Evolutionary conservation across 176 grass and related monocot genomes (phyloP).

Genomic region (Luzula sylvatica): DNA sequence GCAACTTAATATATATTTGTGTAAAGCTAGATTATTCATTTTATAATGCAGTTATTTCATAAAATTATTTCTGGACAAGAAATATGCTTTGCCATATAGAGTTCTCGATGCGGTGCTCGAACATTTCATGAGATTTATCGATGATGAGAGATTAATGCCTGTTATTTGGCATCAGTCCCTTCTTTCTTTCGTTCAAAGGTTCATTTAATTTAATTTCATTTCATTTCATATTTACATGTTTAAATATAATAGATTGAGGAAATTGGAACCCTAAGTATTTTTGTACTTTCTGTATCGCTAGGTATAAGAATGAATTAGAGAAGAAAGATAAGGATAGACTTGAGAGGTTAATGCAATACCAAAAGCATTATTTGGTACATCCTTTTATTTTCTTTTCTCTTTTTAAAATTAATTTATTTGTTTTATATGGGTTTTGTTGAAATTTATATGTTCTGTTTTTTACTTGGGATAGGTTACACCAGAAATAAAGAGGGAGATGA

Average conservation of each 20-base stretch:
- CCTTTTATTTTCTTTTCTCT: background rate
- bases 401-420: background rate
- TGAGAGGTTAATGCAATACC: conserved; percentile 47
- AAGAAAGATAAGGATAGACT: conserved; percentile 71
- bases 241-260: background rate
- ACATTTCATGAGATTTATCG: conserved; percentile 80
- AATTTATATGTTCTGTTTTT: conserved; percentile 1
- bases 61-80: conserved; percentile 93
- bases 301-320: conserved; percentile 81
- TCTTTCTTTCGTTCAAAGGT: conserved; percentile 93
- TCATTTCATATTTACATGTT: background rate
- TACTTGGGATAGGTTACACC: conserved; percentile 55
- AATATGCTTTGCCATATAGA: conserved; percentile 83
- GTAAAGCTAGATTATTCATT: background rate
- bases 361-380: conserved; percentile 87
- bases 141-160: conserved; percentile 64
- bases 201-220: conserved; percentile 7
- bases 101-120: conserved; percentile 76
- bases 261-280: background rate
- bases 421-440: background rate
- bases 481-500: conserved; percentile 76
- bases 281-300: conserved; percentile 16
- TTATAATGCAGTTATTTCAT: conserved; percentile 81
- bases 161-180: conserved; percentile 98
- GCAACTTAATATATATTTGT: background rate